Evolutionary conservation across 164 flowering plant genomes (phyloP).

Genomic region (Cinnamomum chago): DNA sequence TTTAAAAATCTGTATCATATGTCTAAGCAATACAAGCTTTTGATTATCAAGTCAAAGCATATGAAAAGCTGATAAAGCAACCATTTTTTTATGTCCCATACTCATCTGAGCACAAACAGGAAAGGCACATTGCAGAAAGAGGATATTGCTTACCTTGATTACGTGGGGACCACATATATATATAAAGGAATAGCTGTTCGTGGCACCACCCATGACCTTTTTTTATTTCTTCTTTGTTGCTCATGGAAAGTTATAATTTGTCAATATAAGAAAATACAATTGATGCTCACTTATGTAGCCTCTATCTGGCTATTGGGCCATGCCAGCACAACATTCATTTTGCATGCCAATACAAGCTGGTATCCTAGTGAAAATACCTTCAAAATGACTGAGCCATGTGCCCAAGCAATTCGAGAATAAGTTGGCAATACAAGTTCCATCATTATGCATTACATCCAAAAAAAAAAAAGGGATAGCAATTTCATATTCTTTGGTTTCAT

Average conservation of each 20-base stretch:
- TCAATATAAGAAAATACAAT: background rate
- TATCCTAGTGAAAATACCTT: background rate
- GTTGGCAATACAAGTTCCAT: no score
- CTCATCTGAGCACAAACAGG: slow-evolving; percentile 3
- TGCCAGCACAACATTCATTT: background rate
- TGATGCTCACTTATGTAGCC: background rate
- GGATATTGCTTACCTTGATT: background rate
- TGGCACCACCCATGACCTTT: background rate
- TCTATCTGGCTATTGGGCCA: background rate
- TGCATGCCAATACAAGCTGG: background rate
- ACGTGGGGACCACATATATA: background rate
- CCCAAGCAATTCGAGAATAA: background rate
- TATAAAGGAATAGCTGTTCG: background rate
- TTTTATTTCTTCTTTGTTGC: background rate
- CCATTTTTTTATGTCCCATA: slow-evolving; percentile 1
- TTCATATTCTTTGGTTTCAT: no score
- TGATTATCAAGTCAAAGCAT: slow-evolving; percentile 4
- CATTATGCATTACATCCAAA: no score
- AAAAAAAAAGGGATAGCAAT: no score
- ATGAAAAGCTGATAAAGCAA: slow-evolving; percentile 5
- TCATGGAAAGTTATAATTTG: background rate
- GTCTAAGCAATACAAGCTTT: slow-evolving; percentile 8
- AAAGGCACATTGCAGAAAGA: background rate
- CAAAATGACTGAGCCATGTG: background rate
- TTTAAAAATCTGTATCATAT: background rate